These are phyloP conservation scores for Candida michaelii DNA, from an alignment of 805 yeast genomes.

Conservation along the genomic window DNA sequence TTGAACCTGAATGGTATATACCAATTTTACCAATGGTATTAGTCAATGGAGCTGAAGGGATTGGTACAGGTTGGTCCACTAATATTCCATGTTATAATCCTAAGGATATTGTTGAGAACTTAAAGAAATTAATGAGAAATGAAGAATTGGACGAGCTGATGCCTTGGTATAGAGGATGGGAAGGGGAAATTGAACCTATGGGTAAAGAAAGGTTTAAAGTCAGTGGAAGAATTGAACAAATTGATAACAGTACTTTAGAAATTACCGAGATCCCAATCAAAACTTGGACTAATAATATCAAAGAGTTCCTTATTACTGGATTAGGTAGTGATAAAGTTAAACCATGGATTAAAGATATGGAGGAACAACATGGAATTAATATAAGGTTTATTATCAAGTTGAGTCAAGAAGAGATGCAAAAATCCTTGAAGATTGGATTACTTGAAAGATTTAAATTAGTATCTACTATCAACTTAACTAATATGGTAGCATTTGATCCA, in stretches of 20 bases:
- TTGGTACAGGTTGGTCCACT: conserved; percentile 99
- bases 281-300: conserved; percentile 89
- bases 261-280: conserved; percentile 92
- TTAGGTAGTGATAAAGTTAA: conserved; percentile 72
- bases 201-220: conserved; percentile 71
- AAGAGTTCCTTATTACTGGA: conserved; percentile 77
- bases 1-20: conserved; percentile 93
- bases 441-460: conserved; percentile 81
- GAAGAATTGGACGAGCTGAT: conserved; percentile 69
- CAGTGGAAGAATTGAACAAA: conserved; percentile 76
- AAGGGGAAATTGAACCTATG: conserved; percentile 68
- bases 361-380: conserved; percentile 85
- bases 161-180: conserved; percentile 98
- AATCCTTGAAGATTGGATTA: conserved; percentile 71
- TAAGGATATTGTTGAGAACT: conserved; percentile 70
- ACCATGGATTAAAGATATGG: conserved; percentile 92
- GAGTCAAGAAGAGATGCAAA: conserved; percentile 78
- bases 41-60: conserved; percentile 96
- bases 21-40: conserved; percentile 95
- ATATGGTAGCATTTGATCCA: conserved; percentile 96
- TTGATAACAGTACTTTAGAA: conserved; percentile 77
- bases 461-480: conserved; percentile 65
- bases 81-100: conserved; percentile 91
- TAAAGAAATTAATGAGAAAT: conserved; percentile 69
- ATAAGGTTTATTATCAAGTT: conserved; percentile 78